phyloP scores from a whole-genome alignment of 352 stramenopile genomes.

The Globisporangium heterothallicum region DNA sequence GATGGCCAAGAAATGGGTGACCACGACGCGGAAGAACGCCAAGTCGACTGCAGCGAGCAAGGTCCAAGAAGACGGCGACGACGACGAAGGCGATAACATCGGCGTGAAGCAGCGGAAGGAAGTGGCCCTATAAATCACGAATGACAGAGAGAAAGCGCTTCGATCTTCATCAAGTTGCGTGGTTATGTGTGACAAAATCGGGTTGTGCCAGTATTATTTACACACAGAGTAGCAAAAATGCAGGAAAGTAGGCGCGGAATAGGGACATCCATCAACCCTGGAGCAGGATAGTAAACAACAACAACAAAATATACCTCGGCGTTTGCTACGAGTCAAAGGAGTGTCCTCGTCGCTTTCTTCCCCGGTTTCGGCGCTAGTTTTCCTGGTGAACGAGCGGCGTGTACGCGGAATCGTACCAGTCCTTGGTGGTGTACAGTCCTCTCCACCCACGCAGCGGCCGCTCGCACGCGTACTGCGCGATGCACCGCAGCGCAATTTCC shows the following conservation, averaged over 20 bases:
- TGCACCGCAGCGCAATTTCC: constrained; percentile 55
- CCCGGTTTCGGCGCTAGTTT: constrained; percentile 23
- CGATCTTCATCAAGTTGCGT: background rate
- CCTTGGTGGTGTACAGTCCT: constrained; percentile 74
- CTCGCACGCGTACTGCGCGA: constrained; percentile 72
- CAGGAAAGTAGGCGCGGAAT: too few relatives aligned
- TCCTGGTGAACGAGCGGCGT: constrained; percentile 73
- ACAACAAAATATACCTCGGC: too few relatives aligned
- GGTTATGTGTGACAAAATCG: too few relatives aligned
- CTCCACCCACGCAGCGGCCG: constrained; percentile 65
- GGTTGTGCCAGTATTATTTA: too few relatives aligned
- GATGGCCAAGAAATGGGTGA: constrained; percentile 15
- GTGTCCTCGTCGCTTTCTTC: too few relatives aligned
- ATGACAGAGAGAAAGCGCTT: background rate
- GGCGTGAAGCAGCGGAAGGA: background rate
- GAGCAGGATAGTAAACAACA: too few relatives aligned
- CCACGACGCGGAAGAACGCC: constrained; percentile 6
- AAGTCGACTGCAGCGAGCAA: background rate
- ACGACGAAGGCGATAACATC: background rate
- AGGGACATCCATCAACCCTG: too few relatives aligned
- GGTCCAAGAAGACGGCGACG: background rate
- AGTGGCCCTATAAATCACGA: background rate
- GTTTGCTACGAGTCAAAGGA: too few relatives aligned
- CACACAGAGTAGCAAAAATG: too few relatives aligned
- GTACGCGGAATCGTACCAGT: constrained; percentile 86